phyloP scores from a whole-genome alignment of 345 rosid species.

The Euclidium syriacum region DNA sequence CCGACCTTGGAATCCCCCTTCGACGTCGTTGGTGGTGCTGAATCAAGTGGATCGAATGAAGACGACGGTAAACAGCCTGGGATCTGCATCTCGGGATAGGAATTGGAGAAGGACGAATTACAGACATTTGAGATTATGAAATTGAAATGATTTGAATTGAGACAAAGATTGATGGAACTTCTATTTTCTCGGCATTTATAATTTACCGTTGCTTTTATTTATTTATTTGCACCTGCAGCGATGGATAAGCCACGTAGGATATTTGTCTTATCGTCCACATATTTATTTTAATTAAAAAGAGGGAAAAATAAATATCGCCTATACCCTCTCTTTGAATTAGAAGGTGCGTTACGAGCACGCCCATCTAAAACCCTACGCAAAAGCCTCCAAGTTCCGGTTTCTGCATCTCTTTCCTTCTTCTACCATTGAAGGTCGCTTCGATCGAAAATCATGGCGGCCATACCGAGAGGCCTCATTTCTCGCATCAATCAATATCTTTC shows the following conservation, averaged over 20 bases:
- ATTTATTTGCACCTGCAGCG: slow-evolving; percentile 13
- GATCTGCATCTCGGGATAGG: slow-evolving; percentile 25
- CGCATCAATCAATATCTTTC: slow-evolving; percentile 44
- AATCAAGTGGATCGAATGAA: neutral
- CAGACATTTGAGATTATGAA: slow-evolving; percentile 19
- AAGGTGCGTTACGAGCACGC: neutral
- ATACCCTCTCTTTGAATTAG: neutral
- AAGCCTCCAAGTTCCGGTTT: slow-evolving; percentile 21
- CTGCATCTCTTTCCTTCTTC: slow-evolving; percentile 9
- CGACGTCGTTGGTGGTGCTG: slow-evolving; percentile 1
- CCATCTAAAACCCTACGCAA: slow-evolving; percentile 35
- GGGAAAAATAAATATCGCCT: neutral
- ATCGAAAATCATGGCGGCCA: slow-evolving; percentile 45
- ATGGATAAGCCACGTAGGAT: slow-evolving; percentile 33
- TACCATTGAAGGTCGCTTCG: slow-evolving; percentile 26
- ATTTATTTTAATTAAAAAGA: neutral
- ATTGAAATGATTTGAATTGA: neutral
- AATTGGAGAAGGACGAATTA: slow-evolving; percentile 24
- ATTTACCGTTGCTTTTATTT: neutral
- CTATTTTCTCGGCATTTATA: neutral
- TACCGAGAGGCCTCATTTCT: slow-evolving; percentile 66
- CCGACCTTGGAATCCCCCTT: slow-evolving; percentile 24
- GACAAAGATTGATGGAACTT: neutral
- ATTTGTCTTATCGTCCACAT: slow-evolving; percentile 19
- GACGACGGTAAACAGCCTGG: neutral